phyloP scores from a whole-genome alignment of 768 basidiomycete genomes.

The Neoboletus magnificus region DNA sequence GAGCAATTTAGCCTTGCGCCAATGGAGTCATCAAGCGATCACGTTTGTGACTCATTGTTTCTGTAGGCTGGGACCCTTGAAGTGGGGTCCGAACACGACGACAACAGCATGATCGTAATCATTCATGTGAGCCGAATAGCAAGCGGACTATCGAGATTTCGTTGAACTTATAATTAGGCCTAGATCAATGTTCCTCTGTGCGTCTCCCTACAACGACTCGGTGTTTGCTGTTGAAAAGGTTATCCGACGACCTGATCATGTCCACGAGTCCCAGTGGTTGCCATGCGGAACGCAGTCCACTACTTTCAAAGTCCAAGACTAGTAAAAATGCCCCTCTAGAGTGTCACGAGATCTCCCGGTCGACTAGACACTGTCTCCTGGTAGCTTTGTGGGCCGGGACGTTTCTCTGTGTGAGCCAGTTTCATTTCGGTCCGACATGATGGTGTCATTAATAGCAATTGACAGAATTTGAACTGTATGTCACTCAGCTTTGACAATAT shows the following conservation, averaged over 20 bases:
- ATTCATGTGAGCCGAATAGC: background rate
- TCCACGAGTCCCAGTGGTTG: no score
- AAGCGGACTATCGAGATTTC: background rate
- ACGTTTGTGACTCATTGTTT: no score
- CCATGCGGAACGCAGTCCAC: conserved; percentile 22
- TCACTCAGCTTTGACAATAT: background rate
- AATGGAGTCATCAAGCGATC: no score
- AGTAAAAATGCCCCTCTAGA: conserved; percentile 27
- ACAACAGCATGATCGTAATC: background rate
- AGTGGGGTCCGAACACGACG: no score
- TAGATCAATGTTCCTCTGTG: background rate
- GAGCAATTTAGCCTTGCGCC: no score
- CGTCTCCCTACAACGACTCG: no score
- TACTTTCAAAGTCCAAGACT: conserved; percentile 12
- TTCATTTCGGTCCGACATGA: background rate
- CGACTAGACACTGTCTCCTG: conserved; percentile 56
- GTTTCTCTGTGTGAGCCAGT: conserved; percentile 58
- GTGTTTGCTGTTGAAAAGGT: no score
- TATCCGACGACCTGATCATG: background rate
- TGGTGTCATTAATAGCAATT: background rate
- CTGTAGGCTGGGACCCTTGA: no score
- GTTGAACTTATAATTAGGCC: background rate
- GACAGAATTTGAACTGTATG: conserved; percentile 13
- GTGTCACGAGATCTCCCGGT: conserved; percentile 55
- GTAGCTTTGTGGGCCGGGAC: conserved; percentile 64